Evolutionary conservation across 2,329 filamentous ascomycete genomes (phyloP), one percentile per base, ranked within the genome.

Genomic region (Amylocarpus encephaloides): DNA sequence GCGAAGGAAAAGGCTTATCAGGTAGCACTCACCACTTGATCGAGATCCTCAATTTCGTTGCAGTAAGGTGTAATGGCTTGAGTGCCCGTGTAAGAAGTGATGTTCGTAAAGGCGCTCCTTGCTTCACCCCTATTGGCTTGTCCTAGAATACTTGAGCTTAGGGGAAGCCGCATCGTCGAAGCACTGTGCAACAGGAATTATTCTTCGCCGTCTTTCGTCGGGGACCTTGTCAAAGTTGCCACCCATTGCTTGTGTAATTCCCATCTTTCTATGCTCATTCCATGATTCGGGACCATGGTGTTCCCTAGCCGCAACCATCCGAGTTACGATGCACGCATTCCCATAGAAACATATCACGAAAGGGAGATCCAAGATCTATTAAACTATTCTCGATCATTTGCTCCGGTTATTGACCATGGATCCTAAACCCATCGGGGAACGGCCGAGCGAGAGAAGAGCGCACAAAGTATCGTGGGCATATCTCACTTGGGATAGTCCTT

Each of bases 401-500:
- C 36, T 33, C 19, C 43, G 33, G 38, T 19, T 22, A 30, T 48
- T 43, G 36, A 43, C 12, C 19, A 43, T 13, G 41, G 19, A n/a
- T 12, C 12, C n/a, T 43, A 13, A 26, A 13, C 10, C 41, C 26
- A 15, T 26, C 18, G 18, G 13, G n/a, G 41, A 43, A 22, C 15
- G 13, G 41, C 10, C 15, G 16, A 13, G 41, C 18, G 15, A 26
- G 22, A 19, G 12, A 13, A 16, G 10, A 10, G 11, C 5, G 44
- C 29, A 47, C 12, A 45, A 30, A 42, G 35, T 36, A 43, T 26
- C 16, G 30, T 47, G 18, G 18, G n/a, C 40, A 40, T 35, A 42
- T 43, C 53, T 56, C 54, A 63, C 50, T 82, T 83, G 40, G 80
- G 80, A 63, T 83, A 82, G 56, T 94, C 82, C 73, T 96, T 96